Evolutionary conservation across 257 asterid genomes (phyloP), one percentile per base, ranked within the genome.

Genomic region (Vinca minor): DNA sequence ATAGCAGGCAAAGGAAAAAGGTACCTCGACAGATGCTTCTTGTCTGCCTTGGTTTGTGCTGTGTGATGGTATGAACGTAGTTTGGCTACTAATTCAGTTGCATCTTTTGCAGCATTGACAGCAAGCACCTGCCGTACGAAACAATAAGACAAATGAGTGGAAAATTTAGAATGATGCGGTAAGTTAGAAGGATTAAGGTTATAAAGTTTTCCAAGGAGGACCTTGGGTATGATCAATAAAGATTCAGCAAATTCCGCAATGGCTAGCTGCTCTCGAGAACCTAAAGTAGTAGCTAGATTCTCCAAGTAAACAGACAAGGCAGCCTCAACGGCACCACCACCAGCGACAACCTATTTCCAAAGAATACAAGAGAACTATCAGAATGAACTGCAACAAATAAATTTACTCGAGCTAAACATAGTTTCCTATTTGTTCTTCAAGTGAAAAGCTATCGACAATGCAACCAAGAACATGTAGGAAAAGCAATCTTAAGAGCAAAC

Each of bases 241-340:
- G 98, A 89, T 71, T 92, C 97, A 65, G 98, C 97, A 72, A 89
- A 92, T 64, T 89, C 97, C 53, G 98, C 98, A 73, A 92, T 92
- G 35, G 98, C 98, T 61, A 92, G 84, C 74, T 89, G 98, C 84
- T 92, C 97, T 74, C 98, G 81, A 64, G 98, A 87, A 65, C 98
- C 98, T 71, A 92, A 79, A 35, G 98, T 92, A 59, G 97, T 89
- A 35, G 96, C 98, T 67, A 87, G 74, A 65, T 85, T 85, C 83
- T 87, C 95, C 78, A 91, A 85, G 74, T 92, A 88, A 23, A 89
- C 96, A 47, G 91, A 92, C 44, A 89, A 76, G 71, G 96, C 95
- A 62, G 96, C 95, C 79, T 92, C 98, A 74, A 82, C 96, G 13
- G 98, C 98, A 73, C 98, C 96, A 65, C 98, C 98, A 32, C 96